These are phyloP conservation scores for Venturia effusa DNA, from an alignment of 2,329 filamentous ascomycete species.

Conservation along the genomic window DNA sequence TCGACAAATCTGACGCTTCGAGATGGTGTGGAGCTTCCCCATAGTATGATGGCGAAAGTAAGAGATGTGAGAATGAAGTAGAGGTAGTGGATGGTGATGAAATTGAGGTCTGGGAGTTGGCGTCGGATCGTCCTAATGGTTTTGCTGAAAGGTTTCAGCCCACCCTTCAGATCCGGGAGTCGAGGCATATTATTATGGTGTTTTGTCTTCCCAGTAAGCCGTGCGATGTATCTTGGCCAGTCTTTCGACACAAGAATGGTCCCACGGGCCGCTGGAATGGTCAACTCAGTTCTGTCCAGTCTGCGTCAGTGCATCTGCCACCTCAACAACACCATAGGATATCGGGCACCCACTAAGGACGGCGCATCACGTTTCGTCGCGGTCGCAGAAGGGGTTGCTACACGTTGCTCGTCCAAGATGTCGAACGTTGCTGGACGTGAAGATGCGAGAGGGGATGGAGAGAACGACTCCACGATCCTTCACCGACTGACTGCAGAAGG, in stretches of 20 bases:
- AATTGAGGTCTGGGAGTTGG: conserved; percentile 41
- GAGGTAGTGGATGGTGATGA: conserved; percentile 54
- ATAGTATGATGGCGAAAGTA: conserved; percentile 50
- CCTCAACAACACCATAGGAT: neutral
- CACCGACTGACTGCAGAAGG: neutral
- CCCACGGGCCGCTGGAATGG: neutral
- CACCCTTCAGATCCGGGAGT: neutral
- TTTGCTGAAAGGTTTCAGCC: neutral
- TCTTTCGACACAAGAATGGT: neutral
- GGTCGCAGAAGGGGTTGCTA: neutral
- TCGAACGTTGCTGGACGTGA: neutral
- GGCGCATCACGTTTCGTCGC: neutral
- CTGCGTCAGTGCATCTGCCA: neutral
- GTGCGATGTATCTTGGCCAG: neutral
- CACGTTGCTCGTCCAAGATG: neutral
- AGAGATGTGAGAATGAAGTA: conserved; percentile 52
- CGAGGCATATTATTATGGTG: neutral
- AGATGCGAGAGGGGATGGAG: neutral
- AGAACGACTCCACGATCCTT: neutral
- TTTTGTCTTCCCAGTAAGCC: neutral
- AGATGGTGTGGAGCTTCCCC: conserved; percentile 41
- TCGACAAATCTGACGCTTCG: conserved; percentile 49
- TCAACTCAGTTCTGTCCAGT: neutral
- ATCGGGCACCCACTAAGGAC: neutral
- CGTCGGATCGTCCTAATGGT: neutral